Evolutionary conservation across 345 rosid genomes (phyloP).

Genomic region (Hevea brasiliensis): DNA sequence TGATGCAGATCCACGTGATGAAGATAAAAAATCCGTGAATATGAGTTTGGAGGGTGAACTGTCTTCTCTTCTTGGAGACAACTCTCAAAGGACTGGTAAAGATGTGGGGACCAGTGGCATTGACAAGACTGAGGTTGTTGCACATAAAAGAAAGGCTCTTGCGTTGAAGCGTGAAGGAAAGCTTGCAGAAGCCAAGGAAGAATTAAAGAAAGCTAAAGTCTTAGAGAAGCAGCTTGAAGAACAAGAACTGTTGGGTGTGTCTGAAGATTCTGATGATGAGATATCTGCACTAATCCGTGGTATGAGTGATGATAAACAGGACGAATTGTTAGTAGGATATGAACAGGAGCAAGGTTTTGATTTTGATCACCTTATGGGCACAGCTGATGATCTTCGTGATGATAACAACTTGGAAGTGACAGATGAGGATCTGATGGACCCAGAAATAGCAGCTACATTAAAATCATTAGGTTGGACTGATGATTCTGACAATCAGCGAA

Average conservation of each 20-base stretch:
- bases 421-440: slow-evolving; percentile 81
- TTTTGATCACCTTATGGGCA: slow-evolving; percentile 46
- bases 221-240: slow-evolving; percentile 90
- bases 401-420: slow-evolving; percentile 74
- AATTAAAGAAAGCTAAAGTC: slow-evolving; percentile 78
- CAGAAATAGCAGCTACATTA: slow-evolving; percentile 68
- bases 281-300: slow-evolving; percentile 59
- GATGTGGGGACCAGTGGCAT: slow-evolving; percentile 34
- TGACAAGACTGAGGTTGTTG: slow-evolving; percentile 60
- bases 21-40: slow-evolving; percentile 46
- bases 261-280: slow-evolving; percentile 91
- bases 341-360: slow-evolving; percentile 40
- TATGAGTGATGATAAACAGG: slow-evolving; percentile 60
- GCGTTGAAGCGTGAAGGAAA: slow-evolving; percentile 85
- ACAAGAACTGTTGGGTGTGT: slow-evolving; percentile 70
- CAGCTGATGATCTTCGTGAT: slow-evolving; percentile 48
- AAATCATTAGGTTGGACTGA: slow-evolving; percentile 82
- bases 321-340: slow-evolving; percentile 42
- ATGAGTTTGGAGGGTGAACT: slow-evolving; percentile 85
- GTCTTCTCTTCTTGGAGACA: slow-evolving; percentile 66
- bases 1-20: slow-evolving; percentile 52
- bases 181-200: slow-evolving; percentile 95
- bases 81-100: slow-evolving; percentile 39
- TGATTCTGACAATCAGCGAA: slow-evolving; percentile 42
- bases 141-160: slow-evolving; percentile 79